phyloP scores from a whole-genome alignment of 2,329 filamentous ascomycete genomes.

The Nemania abortiva region DNA sequence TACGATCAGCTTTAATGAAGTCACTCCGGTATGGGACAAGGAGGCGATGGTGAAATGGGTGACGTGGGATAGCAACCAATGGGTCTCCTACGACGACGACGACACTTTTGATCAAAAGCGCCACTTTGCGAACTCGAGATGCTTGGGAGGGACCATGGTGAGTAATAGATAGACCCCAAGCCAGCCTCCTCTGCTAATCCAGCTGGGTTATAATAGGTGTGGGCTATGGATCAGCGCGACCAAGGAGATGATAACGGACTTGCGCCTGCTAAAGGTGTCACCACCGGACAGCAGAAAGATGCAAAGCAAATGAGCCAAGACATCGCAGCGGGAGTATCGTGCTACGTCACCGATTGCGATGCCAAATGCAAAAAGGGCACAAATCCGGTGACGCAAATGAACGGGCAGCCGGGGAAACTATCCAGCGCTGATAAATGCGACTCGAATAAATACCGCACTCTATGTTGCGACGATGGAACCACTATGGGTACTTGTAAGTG shows the following conservation, averaged over 20 bases:
- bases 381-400: background rate
- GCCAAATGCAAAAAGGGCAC: background rate
- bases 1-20: background rate
- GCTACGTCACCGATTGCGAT: slow-evolving; percentile 4
- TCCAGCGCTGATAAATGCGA: background rate
- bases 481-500: slow-evolving; percentile 5
- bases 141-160: too few relatives aligned
- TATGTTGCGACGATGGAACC: slow-evolving; percentile 14
- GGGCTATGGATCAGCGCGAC: slow-evolving; percentile 24
- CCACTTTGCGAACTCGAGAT: slow-evolving; percentile 47
- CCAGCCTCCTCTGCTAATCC: too few relatives aligned
- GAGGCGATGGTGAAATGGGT: background rate
- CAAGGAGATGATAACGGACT: background rate
- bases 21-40: background rate
- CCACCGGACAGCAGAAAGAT: background rate
- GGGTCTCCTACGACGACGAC: slow-evolving; percentile 22
- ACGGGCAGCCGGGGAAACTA: background rate
- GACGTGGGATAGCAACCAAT: slow-evolving; percentile 22
- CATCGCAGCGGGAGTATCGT: background rate
- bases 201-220: slow-evolving; percentile 29
- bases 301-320: background rate
- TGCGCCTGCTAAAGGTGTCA: background rate
- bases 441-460: background rate
- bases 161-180: too few relatives aligned
- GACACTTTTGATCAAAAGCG: slow-evolving; percentile 53